Evolutionary conservation across 805 yeast genomes (phyloP).

Genomic region (Nakazawaea pomicola): DNA sequence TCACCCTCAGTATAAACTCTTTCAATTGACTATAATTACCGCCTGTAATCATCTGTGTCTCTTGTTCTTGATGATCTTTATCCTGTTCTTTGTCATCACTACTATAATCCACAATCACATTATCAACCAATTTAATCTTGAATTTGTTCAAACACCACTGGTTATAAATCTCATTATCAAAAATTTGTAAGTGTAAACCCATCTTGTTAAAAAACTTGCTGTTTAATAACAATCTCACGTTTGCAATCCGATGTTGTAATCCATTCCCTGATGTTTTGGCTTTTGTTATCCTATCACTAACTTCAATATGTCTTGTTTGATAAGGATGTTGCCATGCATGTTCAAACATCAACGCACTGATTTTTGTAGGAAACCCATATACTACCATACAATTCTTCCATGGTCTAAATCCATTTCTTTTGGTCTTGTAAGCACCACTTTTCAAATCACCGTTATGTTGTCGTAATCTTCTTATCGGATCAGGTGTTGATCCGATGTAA

Average conservation of each 20-base stretch:
- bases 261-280: slow-evolving; percentile 33
- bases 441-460: slow-evolving; percentile 74
- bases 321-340: slow-evolving; percentile 80
- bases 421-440: slow-evolving; percentile 63
- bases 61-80: slow-evolving; percentile 8
- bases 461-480: slow-evolving; percentile 59
- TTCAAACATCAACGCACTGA: slow-evolving; percentile 74
- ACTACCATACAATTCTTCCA: slow-evolving; percentile 67
- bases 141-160: slow-evolving; percentile 33
- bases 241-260: slow-evolving; percentile 42
- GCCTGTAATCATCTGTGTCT: slow-evolving; percentile 17
- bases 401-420: slow-evolving; percentile 52
- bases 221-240: slow-evolving; percentile 37
- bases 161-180: slow-evolving; percentile 26
- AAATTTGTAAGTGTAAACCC: slow-evolving; percentile 43
- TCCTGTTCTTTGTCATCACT: slow-evolving; percentile 6
- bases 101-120: slow-evolving; percentile 16
- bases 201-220: slow-evolving; percentile 39
- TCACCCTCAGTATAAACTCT: slow-evolving; percentile 13
- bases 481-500: slow-evolving; percentile 81
- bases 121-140: slow-evolving; percentile 20
- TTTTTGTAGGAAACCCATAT: slow-evolving; percentile 66
- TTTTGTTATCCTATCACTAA: slow-evolving; percentile 32
- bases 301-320: slow-evolving; percentile 54
- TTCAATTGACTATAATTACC: slow-evolving; percentile 27